Evolutionary conservation across 805 yeast species (phyloP), one percentile per base, ranked within the genome.

Genomic region (Zygoascus flipseniorum): DNA sequence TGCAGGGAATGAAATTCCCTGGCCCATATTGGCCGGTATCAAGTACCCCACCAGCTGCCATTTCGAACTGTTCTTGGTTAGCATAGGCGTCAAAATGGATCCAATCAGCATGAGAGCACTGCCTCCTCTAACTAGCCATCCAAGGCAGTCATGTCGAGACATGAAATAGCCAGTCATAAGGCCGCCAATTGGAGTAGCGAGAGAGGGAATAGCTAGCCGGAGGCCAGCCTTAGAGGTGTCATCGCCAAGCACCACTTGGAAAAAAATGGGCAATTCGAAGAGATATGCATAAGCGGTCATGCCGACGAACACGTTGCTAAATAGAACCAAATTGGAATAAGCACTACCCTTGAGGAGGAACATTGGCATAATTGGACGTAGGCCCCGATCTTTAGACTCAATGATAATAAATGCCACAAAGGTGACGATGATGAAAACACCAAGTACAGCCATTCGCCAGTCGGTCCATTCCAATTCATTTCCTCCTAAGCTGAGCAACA

Each of bases 211-310:
- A n/a, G 50, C 42, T 5, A 54, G 43, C 13, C 54, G 35, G 6
- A 52, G 48, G n/a, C 57, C 57, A 6, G 57, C 57, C 35, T 52
- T 52, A 2, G 54, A 35, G 14, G 55, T 32, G 31, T 37, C 47
- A 23, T 54, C 57, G 13, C 50, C 50, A 14, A 54, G 43, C 8
- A 54, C 54, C 11, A 54, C 52, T 45, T 54, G 57, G 50, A 54
- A 51, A 31, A 47, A 54, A n/a, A 54, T 28, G 14, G 57, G 57
- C 16, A 54, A 23, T 8, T 43, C 51, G 39, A 54, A 54, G 18
- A 52, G 48, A 19, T 47, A 48, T 8, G 52, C 54, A 42, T 52
- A 54, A 3, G 52, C 49, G 5, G 57, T 52, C 51, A 52, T 52
- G 14, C 54, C 54, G 13, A 42, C 35, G 19, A 47, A 52, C 31